Conservation (phyloP, 805 yeast genomes). For the Pichia insulana region DNA sequence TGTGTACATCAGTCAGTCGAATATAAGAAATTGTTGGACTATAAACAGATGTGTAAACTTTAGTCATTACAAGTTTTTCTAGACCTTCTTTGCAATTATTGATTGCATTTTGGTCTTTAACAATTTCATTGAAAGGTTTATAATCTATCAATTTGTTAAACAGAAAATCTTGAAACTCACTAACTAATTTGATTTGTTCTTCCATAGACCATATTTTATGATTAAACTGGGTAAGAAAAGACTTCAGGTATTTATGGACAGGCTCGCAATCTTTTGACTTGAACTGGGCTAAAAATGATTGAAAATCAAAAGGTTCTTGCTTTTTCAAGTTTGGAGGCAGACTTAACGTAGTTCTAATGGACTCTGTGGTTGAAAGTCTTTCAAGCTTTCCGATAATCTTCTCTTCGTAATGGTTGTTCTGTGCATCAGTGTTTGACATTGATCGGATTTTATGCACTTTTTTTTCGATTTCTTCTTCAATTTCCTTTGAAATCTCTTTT, state of each 20-base stretch:
- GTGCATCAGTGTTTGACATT: not conserved
- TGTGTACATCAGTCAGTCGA: constrained; percentile 45
- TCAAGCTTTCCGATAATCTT: not conserved
- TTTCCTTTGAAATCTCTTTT: constrained; percentile 13
- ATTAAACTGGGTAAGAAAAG: constrained; percentile 72
- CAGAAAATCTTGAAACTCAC: constrained; percentile 70
- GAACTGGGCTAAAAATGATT: constrained; percentile 62
- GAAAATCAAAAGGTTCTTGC: constrained; percentile 65
- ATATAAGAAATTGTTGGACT: constrained; percentile 51
- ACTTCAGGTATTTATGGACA: constrained; percentile 72
- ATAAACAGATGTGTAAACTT: constrained; percentile 68
- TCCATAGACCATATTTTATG: constrained; percentile 60
- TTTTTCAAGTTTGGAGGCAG: constrained; percentile 24
- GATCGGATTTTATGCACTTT: constrained; percentile 7
- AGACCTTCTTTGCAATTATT: constrained; percentile 81
- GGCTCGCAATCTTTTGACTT: constrained; percentile 79
- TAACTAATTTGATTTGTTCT: constrained; percentile 71
- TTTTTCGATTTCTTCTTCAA: constrained; percentile 10
- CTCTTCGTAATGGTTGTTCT: not conserved
- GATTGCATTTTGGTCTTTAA: constrained; percentile 42
- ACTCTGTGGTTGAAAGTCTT: constrained; percentile 1
- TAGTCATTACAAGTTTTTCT: constrained; percentile 86
- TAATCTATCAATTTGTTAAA: constrained; percentile 48
- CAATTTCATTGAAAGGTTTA: constrained; percentile 67
- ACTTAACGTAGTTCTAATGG: constrained; percentile 20